Evolutionary conservation across 345 rosid genomes (phyloP), one percentile per base, ranked within the genome.

Genomic region (Psidium guajava): DNA sequence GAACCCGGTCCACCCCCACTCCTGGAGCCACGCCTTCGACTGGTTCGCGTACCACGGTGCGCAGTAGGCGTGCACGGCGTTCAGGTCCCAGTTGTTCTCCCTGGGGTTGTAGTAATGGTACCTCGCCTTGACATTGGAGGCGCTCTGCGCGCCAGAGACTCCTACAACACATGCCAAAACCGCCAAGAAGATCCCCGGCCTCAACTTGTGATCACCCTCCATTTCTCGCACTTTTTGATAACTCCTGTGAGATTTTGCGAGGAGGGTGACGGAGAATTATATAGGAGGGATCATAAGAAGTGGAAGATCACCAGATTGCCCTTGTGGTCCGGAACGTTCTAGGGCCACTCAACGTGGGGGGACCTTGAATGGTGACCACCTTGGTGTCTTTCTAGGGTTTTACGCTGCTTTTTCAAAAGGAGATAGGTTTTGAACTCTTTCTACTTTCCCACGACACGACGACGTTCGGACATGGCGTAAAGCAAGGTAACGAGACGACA

Each of bases 1-100:
- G 47, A 91, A 93, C 64, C 91, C 94, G 0, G 95, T 92, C 95
- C 95, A 94, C 13, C 92, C 92, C 0, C 91, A 91, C 32, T 88
- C 87, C 50, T 84, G 88, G 86, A 94, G 91, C 97, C 97, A 93
- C 4, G 83, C 89, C 24, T 85, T 88, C 10, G 95, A 90, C 89
- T 92, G 87, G 84, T 47, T 73, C 25, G 92, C 94, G 77, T 94
- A 93, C 94, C 94, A 94, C 0, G 93, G 91, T 1, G 94, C 54
- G 86, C 96, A 93, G 81, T 86, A 93, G 10, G 91, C 94, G 59
- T 93, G 91, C 51, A 85, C 94, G 18, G 86, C 85, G 75, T 32
- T 85, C 64, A 92, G 88, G 83, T 91, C 90, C 96, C 96, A 94
- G 11, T 89, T 89, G 73, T 88, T 88, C 83, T 89, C 89, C 13